phyloP scores from a whole-genome alignment of 305 asterid species.

The Rubia tinctorum region DNA sequence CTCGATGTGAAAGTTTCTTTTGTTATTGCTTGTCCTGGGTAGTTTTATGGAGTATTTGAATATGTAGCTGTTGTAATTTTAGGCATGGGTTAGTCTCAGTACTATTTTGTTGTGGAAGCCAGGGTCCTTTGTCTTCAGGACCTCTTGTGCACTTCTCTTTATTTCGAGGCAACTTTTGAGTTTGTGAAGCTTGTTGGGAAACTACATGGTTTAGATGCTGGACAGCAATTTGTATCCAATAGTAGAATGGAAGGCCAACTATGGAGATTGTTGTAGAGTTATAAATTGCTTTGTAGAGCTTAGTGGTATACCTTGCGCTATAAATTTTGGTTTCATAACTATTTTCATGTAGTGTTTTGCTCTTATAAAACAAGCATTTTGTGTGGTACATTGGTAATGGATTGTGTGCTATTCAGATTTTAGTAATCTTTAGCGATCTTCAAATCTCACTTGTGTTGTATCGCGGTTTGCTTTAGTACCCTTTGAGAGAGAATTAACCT shows the following conservation, averaged over 20 bases:
- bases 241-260: not conserved
- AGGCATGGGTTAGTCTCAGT: no score
- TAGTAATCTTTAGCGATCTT: not conserved
- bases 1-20: not conserved
- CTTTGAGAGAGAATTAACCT: not conserved
- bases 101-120: not conserved
- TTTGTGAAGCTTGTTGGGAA: not conserved
- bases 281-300: not conserved
- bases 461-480: not conserved
- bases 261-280: not conserved
- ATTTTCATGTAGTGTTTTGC: not conserved
- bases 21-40: not conserved
- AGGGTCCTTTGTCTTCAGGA: not conserved
- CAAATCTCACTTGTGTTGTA: not conserved
- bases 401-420: not conserved
- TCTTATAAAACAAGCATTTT: not conserved
- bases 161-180: not conserved
- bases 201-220: not conserved
- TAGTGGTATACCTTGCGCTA: not conserved
- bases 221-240: not conserved
- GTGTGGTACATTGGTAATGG: not conserved
- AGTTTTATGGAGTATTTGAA: not conserved
- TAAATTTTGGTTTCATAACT: not conserved
- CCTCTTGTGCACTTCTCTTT: not conserved
- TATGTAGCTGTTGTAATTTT: not conserved